phyloP scores from a whole-genome alignment of 768 basidiomycete species.

The Podaxis sp. region DNA sequence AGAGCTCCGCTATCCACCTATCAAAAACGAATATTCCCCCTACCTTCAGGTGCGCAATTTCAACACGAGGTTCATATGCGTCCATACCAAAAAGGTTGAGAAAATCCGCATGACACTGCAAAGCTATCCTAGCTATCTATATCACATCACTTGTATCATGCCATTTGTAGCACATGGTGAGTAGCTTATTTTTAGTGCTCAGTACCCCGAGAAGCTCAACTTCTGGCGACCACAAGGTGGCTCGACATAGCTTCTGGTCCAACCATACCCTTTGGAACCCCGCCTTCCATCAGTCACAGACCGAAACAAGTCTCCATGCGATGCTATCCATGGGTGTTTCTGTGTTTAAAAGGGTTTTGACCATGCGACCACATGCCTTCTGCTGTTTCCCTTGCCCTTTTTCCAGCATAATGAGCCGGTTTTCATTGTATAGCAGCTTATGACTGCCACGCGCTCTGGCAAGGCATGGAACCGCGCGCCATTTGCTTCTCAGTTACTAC shows the following conservation, averaged over 20 bases:
- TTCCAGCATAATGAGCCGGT: not conserved
- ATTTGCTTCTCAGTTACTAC: not conserved
- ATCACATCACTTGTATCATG: conserved; percentile 6
- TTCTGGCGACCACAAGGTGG: not conserved
- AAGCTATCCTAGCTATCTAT: not conserved
- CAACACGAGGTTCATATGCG: not conserved
- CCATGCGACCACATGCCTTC: conserved; percentile 12
- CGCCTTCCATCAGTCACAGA: conserved; percentile 1
- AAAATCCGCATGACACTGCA: not conserved
- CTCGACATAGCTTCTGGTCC: not conserved
- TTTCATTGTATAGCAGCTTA: not conserved
- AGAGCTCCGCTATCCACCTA: not conserved
- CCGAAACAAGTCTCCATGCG: not conserved
- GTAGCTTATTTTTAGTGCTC: not conserved
- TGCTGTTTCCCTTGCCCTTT: not conserved
- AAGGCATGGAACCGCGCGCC: not conserved
- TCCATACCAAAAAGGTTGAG: not conserved
- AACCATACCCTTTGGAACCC: not conserved
- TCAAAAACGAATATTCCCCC: not conserved
- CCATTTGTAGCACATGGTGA: conserved; percentile 10
- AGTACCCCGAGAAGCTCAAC: not conserved
- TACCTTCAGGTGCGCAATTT: not conserved
- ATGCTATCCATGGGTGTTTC: conserved; percentile 3
- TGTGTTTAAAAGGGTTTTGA: conserved; percentile 9
- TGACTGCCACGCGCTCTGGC: not conserved